A percentile compares a stretch with the other conserved stretches of the same genome.
Evolutionary conservation across 805 yeast species (phyloP).

Genomic region (Debaryomyces prosopidis): DNA sequence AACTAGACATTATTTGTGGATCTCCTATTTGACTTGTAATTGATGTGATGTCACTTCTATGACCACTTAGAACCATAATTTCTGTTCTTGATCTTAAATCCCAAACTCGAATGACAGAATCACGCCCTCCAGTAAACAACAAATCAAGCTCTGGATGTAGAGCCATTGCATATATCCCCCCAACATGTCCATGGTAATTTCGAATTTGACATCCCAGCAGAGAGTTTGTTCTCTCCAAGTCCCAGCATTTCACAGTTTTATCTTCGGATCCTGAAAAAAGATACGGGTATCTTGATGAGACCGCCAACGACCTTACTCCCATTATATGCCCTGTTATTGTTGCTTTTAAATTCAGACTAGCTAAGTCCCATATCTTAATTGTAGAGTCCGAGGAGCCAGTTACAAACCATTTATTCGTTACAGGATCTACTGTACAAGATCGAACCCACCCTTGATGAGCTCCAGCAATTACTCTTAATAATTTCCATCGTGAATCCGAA

Average conservation of each 20-base stretch:
- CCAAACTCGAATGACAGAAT: slow-evolving; percentile 86
- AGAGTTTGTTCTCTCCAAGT: slow-evolving; percentile 79
- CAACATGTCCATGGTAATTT: slow-evolving; percentile 91
- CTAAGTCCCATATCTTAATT: slow-evolving; percentile 89
- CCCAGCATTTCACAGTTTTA: slow-evolving; percentile 93
- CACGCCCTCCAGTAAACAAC: slow-evolving; percentile 86
- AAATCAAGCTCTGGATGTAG: slow-evolving; percentile 87
- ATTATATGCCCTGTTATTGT: slow-evolving; percentile 89
- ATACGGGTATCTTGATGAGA: slow-evolving; percentile 80
- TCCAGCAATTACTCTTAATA: slow-evolving; percentile 65
- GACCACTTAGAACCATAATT: slow-evolving; percentile 80
- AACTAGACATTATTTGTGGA: slow-evolving; percentile 83
- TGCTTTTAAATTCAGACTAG: slow-evolving; percentile 63
- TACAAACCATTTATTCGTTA: slow-evolving; percentile 83
- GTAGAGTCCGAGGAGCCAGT: slow-evolving; percentile 90
- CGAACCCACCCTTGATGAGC: slow-evolving; percentile 96
- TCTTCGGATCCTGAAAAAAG: slow-evolving; percentile 93
- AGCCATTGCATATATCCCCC: slow-evolving; percentile 82
- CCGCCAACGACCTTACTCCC: slow-evolving; percentile 77
- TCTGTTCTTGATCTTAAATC: slow-evolving; percentile 81
- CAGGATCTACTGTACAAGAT: slow-evolving; percentile 76
- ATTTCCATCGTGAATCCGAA: slow-evolving; percentile 51
- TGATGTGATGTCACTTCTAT: slow-evolving; percentile 69
- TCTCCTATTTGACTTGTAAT: slow-evolving; percentile 69
- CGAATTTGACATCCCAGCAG: slow-evolving; percentile 54